A percentile compares a stretch with the other conserved stretches of the same genome.
phyloP scores from a whole-genome alignment of 306 rosid genomes.

The Sophora flavescens region DNA sequence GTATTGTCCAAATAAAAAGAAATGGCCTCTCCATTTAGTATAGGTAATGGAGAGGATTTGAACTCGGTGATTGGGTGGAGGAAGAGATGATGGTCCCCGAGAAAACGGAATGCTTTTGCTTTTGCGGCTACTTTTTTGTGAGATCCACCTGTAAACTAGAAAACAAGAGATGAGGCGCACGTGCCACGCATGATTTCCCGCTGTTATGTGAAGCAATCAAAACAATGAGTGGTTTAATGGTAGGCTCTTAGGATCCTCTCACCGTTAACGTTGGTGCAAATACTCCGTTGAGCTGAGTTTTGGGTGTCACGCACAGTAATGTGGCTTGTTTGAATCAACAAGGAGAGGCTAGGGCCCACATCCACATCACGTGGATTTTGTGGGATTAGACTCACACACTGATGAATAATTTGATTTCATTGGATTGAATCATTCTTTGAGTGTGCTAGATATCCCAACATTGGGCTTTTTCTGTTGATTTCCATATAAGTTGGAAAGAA shows the following conservation, averaged over 20 bases:
- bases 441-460: too few relatives aligned
- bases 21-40: too few relatives aligned
- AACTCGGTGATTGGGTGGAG: constrained; percentile 39
- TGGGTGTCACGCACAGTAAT: not conserved
- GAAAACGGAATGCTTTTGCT: constrained; percentile 4
- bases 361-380: not conserved
- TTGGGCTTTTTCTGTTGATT: too few relatives aligned
- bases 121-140: not conserved
- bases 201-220: not conserved
- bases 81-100: constrained; percentile 40
- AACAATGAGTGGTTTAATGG: not conserved
- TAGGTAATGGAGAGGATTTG: too few relatives aligned
- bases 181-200: constrained; percentile 39
- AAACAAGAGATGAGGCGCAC: constrained; percentile 53
- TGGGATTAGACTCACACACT: not conserved
- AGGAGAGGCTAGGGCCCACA: not conserved
- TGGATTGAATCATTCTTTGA: too few relatives aligned
- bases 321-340: not conserved
- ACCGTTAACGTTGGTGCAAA: constrained; percentile 61
- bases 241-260: constrained; percentile 28
- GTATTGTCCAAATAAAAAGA: too few relatives aligned
- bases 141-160: not conserved
- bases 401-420: not conserved
- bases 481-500: too few relatives aligned
- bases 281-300: constrained; percentile 15